These are phyloP conservation scores for Trametopsis cervina DNA, from an alignment of 768 basidiomycete genomes.

Conservation along the genomic window DNA sequence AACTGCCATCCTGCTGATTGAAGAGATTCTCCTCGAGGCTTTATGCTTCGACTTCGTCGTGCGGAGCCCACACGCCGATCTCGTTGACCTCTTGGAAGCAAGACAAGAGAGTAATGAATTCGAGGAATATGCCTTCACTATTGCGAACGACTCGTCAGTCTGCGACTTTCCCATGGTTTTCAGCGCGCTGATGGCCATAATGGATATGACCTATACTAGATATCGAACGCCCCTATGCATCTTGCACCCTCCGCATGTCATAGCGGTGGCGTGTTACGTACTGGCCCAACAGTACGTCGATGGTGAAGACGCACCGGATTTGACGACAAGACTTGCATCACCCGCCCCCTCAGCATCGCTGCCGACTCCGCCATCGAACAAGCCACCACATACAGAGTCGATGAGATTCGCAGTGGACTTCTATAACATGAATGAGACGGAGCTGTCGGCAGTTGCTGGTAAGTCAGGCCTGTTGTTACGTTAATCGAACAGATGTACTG, in stretches of 20 bases:
- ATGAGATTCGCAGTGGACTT: conserved; percentile 61
- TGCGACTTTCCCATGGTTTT: not conserved
- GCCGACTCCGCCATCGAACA: conserved; percentile 75
- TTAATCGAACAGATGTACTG: conserved; percentile 2
- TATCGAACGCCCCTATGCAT: conserved; percentile 77
- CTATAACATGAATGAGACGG: conserved; percentile 54
- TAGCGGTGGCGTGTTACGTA: conserved; percentile 73
- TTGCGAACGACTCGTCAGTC: conserved; percentile 81
- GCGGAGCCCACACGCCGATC: conserved; percentile 66
- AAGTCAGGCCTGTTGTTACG: conserved; percentile 11
- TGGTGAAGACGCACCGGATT: conserved; percentile 65
- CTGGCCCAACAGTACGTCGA: conserved; percentile 68
- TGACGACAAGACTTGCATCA: conserved; percentile 67
- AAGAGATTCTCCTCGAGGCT: conserved; percentile 75
- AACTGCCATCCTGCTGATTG: conserved; percentile 59
- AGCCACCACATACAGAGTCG: conserved; percentile 64
- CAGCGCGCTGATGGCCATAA: not conserved
- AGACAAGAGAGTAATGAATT: conserved; percentile 39
- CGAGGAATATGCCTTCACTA: conserved; percentile 78
- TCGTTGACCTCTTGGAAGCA: conserved; percentile 66
- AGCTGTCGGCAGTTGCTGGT: conserved; percentile 60
- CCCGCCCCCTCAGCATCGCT: conserved; percentile 69
- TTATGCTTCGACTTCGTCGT: conserved; percentile 84
- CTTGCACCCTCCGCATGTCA: conserved; percentile 59
- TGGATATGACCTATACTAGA: conserved; percentile 38